These are phyloP conservation scores for Nevesoporus exiguus DNA, from an alignment of 768 basidiomycete genomes.

Conservation along the genomic window DNA sequence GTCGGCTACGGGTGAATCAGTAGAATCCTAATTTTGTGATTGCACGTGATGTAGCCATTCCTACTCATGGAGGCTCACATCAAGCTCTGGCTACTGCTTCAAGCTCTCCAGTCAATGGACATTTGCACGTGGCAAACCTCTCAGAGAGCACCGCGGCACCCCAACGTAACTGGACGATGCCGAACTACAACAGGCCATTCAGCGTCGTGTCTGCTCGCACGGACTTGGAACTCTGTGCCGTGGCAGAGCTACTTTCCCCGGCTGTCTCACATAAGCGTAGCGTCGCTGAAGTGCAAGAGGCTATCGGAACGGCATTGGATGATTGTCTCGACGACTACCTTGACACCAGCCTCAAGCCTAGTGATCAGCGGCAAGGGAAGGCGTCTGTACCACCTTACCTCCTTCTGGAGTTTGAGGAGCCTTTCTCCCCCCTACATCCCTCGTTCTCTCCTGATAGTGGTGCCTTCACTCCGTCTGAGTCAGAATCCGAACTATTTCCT, in stretches of 20 bases:
- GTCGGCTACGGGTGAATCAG: constrained; percentile 20
- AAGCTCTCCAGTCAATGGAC: constrained; percentile 12
- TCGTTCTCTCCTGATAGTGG: constrained; percentile 12
- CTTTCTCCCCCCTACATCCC: constrained; percentile 25
- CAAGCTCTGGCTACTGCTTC: constrained; percentile 13
- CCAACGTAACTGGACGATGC: constrained; percentile 17
- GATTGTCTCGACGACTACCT: constrained; percentile 28
- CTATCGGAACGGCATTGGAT: constrained; percentile 21
- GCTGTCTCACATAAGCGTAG: constrained; percentile 24
- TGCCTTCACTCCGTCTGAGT: constrained; percentile 29
- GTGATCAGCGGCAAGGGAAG: constrained; percentile 8
- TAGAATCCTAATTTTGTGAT: constrained; percentile 25
- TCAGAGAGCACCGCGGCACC: constrained; percentile 27
- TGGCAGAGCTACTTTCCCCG: constrained; percentile 46
- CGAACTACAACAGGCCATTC: constrained; percentile 31
- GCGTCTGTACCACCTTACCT: constrained; percentile 17
- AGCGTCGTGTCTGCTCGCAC: constrained; percentile 48
- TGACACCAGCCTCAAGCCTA: constrained; percentile 23
- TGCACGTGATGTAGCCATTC: constrained; percentile 19
- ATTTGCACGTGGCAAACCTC: constrained; percentile 23
- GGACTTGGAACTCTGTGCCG: constrained; percentile 48
- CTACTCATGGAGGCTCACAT: constrained; percentile 16
- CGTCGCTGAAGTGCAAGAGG: constrained; percentile 27
- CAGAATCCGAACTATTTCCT: constrained; percentile 32
- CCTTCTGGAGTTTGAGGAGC: constrained; percentile 32